Percentiles rank a stretch among this genome's conserved stretches.
phyloP scores from a whole-genome alignment of 73 alveolate genomes.

The Blepharisma stoltei region DNA sequence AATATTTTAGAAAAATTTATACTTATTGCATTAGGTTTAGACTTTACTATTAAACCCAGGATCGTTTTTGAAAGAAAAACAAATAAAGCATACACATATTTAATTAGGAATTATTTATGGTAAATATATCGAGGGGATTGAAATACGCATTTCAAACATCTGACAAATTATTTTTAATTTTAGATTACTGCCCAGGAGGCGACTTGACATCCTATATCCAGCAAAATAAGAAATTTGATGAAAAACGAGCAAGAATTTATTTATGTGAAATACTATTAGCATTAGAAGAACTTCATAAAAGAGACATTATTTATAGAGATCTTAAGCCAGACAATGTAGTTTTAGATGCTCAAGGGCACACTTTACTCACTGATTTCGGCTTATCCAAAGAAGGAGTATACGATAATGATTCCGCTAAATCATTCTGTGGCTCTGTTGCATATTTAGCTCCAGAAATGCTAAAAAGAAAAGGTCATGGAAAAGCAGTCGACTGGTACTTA shows the following conservation, averaged over 20 bases:
- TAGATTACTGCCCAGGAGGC: constrained; percentile 88
- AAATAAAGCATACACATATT: no score
- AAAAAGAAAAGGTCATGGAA: constrained; percentile 80
- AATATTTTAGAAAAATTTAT: no score
- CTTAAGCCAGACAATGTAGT: constrained; percentile 96
- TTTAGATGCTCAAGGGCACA: constrained; percentile 92
- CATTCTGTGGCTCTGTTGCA: constrained; percentile 96
- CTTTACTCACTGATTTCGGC: constrained; percentile 95
- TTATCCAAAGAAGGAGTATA: constrained; percentile 90
- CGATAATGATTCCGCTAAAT: constrained; percentile 58
- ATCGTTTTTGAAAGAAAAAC: no score
- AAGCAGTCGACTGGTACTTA: constrained; percentile 91
- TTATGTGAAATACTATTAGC: constrained; percentile 90
- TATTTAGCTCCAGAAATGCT: constrained; percentile 94
- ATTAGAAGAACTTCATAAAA: constrained; percentile 88
- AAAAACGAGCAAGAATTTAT: constrained; percentile 77
- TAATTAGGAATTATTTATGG: no score
- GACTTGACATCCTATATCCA: constrained; percentile 76
- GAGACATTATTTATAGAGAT: constrained; percentile 92
- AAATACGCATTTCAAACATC: constrained; percentile 93
- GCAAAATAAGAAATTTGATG: constrained; percentile 76
- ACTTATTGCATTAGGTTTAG: no score
- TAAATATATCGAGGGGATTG: no score
- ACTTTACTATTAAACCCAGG: no score
- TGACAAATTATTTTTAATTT: constrained; percentile 82